Percentiles rank a stretch among this genome's conserved stretches.
phyloP scores from a whole-genome alignment of 345 rosid species.

The Populus alba region DNA sequence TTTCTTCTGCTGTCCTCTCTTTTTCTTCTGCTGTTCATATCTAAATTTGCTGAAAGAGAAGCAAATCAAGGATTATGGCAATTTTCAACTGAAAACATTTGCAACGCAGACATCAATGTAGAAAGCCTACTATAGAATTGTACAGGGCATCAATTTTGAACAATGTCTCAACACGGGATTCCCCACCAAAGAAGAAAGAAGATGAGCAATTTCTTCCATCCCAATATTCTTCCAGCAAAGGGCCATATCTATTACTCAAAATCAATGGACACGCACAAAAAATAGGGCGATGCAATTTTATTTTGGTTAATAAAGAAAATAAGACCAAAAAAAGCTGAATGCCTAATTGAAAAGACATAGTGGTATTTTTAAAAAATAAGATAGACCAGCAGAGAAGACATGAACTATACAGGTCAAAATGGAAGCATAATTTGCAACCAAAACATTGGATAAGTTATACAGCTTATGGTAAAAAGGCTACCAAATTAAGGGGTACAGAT shows the following conservation, averaged over 20 bases:
- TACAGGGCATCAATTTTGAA: neutral
- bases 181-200: neutral
- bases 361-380: neutral
- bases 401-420: neutral
- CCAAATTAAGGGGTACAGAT: neutral
- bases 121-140: neutral
- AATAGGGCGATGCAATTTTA: neutral
- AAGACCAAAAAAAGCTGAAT: neutral
- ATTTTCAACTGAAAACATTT: neutral
- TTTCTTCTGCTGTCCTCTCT: slow-evolving; percentile 79
- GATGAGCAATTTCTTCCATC: neutral
- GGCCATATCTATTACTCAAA: neutral
- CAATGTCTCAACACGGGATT: neutral
- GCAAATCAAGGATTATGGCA: slow-evolving; percentile 16
- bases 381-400: neutral
- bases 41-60: slow-evolving; percentile 57
- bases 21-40: slow-evolving; percentile 85
- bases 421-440: neutral
- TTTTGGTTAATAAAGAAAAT: neutral
- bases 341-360: neutral
- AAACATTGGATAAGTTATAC: neutral
- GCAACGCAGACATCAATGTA: neutral
- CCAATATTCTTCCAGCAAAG: neutral
- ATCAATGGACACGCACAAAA: neutral
- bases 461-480: neutral